Evolutionary conservation across 495 filamentous ascomycete genomes (phyloP), one percentile per base, ranked within the genome.

Genomic region (Collariella sp.): DNA sequence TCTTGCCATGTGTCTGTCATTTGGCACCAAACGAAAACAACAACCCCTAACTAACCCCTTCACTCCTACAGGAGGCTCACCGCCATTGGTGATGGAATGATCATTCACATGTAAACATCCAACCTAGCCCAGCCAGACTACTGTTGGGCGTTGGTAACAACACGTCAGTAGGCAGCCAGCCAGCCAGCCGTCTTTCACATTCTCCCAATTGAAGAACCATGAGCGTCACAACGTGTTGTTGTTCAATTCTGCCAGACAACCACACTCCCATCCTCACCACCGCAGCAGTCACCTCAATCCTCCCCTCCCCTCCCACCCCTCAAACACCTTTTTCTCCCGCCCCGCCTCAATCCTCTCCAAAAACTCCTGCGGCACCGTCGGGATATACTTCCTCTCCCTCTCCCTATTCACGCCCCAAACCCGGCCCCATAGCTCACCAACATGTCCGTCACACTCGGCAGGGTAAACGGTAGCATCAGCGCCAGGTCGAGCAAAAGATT

Each of bases 371-470:
- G 94, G 90, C 23, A 97, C 89, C 0, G 86, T 95, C 4, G 93
- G 93, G n/a, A 95, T 91, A 62, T 96, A 99, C 70, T 95, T 96
- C 52, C 88, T 77, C 65, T 93, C 93, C 41, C 89, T 77, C 67
- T 99, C 93, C 48, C 84, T 78, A 68, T 99, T 96, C 24, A 91
- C 76, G 0, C 93, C 93, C 93, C 93, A 58, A 96, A 89, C 12
- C 93, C 93, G 24, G 94, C 91, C 9, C 93, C 93, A 62, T 93
- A 99, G 58, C 82, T 90, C 35, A 99, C 78, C 56, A 96, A 76
- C 93, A 99, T 97, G 67, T 97, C 93, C 15, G 91, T 96, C 54
- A 90, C 94, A 5, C 93, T 95, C 1, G 93, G 93, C 19, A 99
- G 75, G 31, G 84, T 84, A 66, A 99, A 99, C 1, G 94, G 94